phyloP scores from a whole-genome alignment of 1,284 basidiomycete species.

The Moniliophthora roreri region DNA sequence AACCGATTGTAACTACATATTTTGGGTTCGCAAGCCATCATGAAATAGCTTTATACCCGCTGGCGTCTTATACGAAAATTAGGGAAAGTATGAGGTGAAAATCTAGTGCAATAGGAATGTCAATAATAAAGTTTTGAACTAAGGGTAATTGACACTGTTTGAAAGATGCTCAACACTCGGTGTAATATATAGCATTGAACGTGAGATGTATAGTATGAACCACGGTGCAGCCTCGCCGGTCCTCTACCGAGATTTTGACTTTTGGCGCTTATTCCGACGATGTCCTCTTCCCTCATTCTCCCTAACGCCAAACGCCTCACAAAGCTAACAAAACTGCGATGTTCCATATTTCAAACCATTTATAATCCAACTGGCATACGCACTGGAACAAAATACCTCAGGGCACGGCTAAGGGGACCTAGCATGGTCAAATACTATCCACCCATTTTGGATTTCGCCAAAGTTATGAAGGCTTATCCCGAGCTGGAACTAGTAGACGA shows the following conservation, averaged over 20 bases:
- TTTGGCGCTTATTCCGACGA: too few species aligned
- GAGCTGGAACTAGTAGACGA: slow-evolving; percentile 60
- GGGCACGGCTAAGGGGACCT: slow-evolving; percentile 72
- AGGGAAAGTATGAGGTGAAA: too few species aligned
- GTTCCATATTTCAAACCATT: slow-evolving; percentile 78
- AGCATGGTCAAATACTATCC: slow-evolving; percentile 82
- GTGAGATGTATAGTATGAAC: too few species aligned
- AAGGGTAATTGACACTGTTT: too few species aligned
- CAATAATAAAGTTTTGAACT: too few species aligned
- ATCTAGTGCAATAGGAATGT: too few species aligned
- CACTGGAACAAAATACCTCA: slow-evolving; percentile 85
- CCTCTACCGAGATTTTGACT: too few species aligned
- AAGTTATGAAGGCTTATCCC: slow-evolving; percentile 50
- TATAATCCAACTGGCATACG: slow-evolving; percentile 79
- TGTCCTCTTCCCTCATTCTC: too few species aligned
- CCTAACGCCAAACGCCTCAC: slow-evolving; percentile 35
- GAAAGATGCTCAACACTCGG: too few species aligned
- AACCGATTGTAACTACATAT: slow-evolving; percentile 78
- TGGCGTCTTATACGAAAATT: too few species aligned
- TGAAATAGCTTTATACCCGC: background rate
- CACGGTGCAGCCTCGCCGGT: too few species aligned
- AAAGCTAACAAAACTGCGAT: slow-evolving; percentile 58
- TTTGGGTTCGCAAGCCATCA: slow-evolving; percentile 73
- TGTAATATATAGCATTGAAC: too few species aligned
- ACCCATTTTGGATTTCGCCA: slow-evolving; percentile 47